Percentiles rank a stretch among this genome's conserved stretches.
Conservation (phyloP, 139 green algal genomes). For the Coelastrella sp. region DNA sequence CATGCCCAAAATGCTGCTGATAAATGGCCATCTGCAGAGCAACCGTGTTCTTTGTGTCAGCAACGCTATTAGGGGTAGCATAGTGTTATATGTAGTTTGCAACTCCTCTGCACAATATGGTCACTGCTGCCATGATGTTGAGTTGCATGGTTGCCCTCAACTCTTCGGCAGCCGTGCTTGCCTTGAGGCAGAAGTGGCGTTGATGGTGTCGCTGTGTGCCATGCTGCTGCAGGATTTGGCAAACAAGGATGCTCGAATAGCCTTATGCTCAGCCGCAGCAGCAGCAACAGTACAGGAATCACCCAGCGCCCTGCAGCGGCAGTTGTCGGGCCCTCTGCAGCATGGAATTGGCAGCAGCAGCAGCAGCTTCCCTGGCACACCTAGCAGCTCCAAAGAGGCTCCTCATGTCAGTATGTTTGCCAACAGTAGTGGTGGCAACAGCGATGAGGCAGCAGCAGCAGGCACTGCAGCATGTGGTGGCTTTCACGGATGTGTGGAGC, state of each 20-base stretch:
- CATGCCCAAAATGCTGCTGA: too few relatives aligned
- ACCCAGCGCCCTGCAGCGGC: not conserved
- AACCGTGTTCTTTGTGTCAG: too few relatives aligned
- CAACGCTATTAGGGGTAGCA: too few relatives aligned
- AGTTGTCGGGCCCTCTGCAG: not conserved
- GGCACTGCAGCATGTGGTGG: not conserved
- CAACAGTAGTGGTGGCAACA: slow-evolving; percentile 6
- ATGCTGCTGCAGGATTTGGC: slow-evolving; percentile 32
- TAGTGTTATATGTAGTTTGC: too few relatives aligned
- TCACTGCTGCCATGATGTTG: too few relatives aligned
- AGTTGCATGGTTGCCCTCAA: too few relatives aligned
- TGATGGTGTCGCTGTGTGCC: not conserved
- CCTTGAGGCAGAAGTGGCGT: too few relatives aligned
- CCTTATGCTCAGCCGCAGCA: slow-evolving; percentile 35
- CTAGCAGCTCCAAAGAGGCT: not conserved
- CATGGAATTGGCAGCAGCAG: not conserved
- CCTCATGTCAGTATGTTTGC: not conserved
- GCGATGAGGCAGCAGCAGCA: not conserved
- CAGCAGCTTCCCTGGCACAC: not conserved
- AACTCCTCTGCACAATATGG: too few relatives aligned
- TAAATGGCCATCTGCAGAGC: too few relatives aligned
- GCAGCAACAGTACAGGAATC: not conserved
- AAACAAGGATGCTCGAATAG: not conserved
- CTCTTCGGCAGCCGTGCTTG: too few relatives aligned
- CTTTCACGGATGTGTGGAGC: not conserved